Evolutionary conservation across 1,284 basidiomycete genomes (phyloP).

Genomic region (Fomitiporia mediterranea): DNA sequence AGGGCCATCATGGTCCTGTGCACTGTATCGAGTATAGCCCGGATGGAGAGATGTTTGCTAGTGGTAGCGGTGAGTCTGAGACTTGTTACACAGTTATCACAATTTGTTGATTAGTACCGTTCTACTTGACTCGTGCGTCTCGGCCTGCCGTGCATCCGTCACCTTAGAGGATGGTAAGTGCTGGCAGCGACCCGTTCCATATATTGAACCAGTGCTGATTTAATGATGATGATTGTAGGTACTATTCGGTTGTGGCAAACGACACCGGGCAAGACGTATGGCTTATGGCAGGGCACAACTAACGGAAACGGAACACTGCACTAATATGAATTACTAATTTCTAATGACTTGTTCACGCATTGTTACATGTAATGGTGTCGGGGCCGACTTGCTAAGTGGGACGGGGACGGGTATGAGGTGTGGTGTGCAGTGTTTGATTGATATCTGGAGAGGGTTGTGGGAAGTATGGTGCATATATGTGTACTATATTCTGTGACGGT

Average conservation of each 20-base stretch:
- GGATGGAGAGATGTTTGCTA: conserved; percentile 98
- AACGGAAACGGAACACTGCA: conserved; percentile 37
- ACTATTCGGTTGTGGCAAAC: conserved; percentile 98
- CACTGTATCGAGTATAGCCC: conserved; percentile 93
- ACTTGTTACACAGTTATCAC: background rate
- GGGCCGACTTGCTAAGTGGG: too few species aligned
- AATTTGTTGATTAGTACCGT: background rate
- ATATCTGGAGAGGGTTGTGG: background rate
- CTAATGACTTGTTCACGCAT: conserved; percentile 17
- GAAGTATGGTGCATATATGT: background rate
- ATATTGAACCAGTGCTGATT: background rate
- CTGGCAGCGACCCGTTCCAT: background rate
- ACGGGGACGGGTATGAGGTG: too few species aligned
- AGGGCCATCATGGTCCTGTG: conserved; percentile 97
- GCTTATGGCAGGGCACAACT: conserved; percentile 79
- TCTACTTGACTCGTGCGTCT: background rate
- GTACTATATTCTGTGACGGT: background rate
- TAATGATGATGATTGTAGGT: conserved; percentile 38
- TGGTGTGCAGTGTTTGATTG: too few species aligned
- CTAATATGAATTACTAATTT: conserved; percentile 20
- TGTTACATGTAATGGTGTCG: too few species aligned
- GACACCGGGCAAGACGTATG: conserved; percentile 87
- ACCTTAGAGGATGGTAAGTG: conserved; percentile 34
- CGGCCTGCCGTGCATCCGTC: background rate
- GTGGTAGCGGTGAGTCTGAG: conserved; percentile 76